Evolutionary conservation across 2,329 filamentous ascomycete species (phyloP), one percentile per base, ranked within the genome.

Genomic region (Penicillium nordicum): DNA sequence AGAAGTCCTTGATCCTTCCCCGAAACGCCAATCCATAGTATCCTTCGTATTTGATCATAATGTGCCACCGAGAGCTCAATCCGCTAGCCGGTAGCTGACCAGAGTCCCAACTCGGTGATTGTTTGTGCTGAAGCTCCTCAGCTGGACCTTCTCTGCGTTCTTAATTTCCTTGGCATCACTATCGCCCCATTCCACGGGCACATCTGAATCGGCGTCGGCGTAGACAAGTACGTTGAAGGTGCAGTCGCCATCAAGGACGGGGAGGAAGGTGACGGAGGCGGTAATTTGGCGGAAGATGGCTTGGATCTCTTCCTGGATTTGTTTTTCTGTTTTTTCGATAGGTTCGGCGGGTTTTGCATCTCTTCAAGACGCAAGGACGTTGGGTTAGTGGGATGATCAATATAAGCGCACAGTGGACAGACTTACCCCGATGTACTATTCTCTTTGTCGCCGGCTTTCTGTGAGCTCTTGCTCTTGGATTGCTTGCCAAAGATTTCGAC

Each of bases 151-250:
- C 80, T 99, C 94, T 41, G 90, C 93, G 67, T 94, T 90, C 71
- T 87, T 82, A 64, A 99, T 97, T 80, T 99, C 94, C 79, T 96
- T 97, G 53, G 93, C 92, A 74, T 97, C 94, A 65, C 91, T 96
- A 77, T 99, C 94, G 45, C 94, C 94, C 94, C 94, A 99, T 74
- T 99, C 94, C 57, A 99, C 88, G 4, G 94, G 94, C 14, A 99
- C 94, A 46, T 97, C 93, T 57, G 89, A 94, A 75, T 97, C 92
- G 18, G 92, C 92, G 72, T 99, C 93, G 50, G 94, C 94, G 72
- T 99, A 99, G 4, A 99, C 94, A 40, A 99, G 83, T 46, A 99
- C 93, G 70, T 99, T 99, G 81, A 99, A 99, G 11, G 94, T 97
- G 80, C 93, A 99, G 74, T 96, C 90, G 40, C 92, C 92, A 59